Evolutionary conservation across 257 asterid species (phyloP), one percentile per base, ranked within the genome.

Genomic region (Thymus mandschuricus): DNA sequence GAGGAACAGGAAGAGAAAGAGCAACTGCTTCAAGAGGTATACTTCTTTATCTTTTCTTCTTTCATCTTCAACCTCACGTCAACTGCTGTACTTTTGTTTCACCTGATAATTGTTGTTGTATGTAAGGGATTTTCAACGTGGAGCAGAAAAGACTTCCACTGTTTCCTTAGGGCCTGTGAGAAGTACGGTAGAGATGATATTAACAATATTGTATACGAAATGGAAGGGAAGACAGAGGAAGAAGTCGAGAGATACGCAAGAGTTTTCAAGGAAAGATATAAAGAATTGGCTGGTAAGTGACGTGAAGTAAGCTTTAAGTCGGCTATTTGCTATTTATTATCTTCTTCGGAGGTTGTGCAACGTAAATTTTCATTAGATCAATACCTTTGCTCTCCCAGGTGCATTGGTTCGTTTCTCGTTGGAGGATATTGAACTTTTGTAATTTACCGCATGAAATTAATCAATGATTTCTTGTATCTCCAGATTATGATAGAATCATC

Each of bases 1-100:
- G 97, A 95, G 60, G 99, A 95, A 82, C 97, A 92, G 86, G 97
- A 95, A 80, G 99, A 95, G 65, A 95, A 89, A 78, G 98, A 89
- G 49, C 82, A 43, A 71, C 81, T 95, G 59, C 85, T 95, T 66
- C 96, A 89, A 80, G 96, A 89, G 64, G 99, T 88, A 77, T 61
- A 85, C 75, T 74, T 40, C 44, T 60, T 15, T 57, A 35, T 38
- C 8, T 38, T 38, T 38, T 4, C 41, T 38, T 38, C 41, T 38
- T 7, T 38, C 6, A 69, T 33, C 46, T 68, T 78, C 34, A 31
- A 15, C 13, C 48, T 74, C 60, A 68, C 51, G 66, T 72, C 8
- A 44, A 58, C 8, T 51, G 34, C 54, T 76, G 46, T 58, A 27
- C 35, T 15, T 45, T 28, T 15, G 65, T 52, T 35, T 64, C 41